Evolutionary conservation across 1,284 basidiomycete genomes (phyloP), one percentile per base, ranked within the genome.

Genomic region (Apiotrichum porosum): DNA sequence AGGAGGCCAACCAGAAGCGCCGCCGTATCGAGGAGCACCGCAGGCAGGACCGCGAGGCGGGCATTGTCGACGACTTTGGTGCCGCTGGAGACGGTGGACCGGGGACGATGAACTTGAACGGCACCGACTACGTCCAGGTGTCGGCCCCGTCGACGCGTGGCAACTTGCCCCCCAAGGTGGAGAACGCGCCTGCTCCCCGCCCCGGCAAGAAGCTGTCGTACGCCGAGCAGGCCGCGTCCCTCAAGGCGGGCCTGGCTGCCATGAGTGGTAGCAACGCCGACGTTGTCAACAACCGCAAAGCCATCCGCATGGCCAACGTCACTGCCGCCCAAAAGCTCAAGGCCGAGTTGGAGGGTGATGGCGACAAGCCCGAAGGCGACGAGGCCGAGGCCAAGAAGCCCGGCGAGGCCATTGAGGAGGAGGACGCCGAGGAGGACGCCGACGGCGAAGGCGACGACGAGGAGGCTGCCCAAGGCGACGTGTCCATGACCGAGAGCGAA

Each of bases 241-340:
- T 62, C 19, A 55, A 61, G 61, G 84, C 85, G 30, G 63, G 77
- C 83, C 37, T 66, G 22, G 57, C 56, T 4, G 55, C 55, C 13
- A 57, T 68, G 54, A 47, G 58, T 21, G 85, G 80, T 37, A 86
- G 85, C 24, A 90, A 93, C 72, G 80, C 81, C 58, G 88, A 92
- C 68, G 81, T 93, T 48, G 88, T 92, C 36, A 83, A 84, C 45
- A 94, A 94, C 68, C 82, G 89, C 48, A 80, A 81, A 57, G 87
- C 87, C 19, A 90, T 94, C 57, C 83, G 93, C 49, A 85, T 95
- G 81, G 94, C 93, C 14, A 97, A 98, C 68, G 83, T 97, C 80
- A 89, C 83, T 74, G 94, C 94, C 37, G 93, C 92, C 49, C 88
- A 97, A 66, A 82, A 85, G 68, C 78, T 98, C 60, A 93, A 90